Base-by-base conservation (phyloP, 257 asterid species). In the Striga asiatica region DNA sequence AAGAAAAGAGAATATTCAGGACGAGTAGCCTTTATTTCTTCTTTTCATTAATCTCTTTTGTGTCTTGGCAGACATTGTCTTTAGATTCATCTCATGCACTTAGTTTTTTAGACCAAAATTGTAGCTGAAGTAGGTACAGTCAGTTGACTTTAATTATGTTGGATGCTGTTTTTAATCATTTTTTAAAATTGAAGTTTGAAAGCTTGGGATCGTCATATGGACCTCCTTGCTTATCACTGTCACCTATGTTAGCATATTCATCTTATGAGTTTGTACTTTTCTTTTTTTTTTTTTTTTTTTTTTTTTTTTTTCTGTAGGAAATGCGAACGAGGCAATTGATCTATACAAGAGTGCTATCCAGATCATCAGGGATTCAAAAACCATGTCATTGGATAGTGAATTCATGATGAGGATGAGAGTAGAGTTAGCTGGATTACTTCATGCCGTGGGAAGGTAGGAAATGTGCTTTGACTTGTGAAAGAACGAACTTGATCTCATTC, bases 351-450 rank as follows among this genome's bases (percentile, higher is more conserved):
- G 61, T 18, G 82, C 93, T 59, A 70, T 84, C 67, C 62, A 60
- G 56, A 69, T 75, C 61, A 62, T 84, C 24, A 59, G 49, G 65
- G 78, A 74, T 38, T 81, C 95, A 42, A 67, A 68, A 59, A 48
- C 64, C 65, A 65, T 78, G 76, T 82, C 69, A 64, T 58, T 63
- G 39, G 82, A 80, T 57, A 84, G 81, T 23, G 50, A 61, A 49
- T 58, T 72, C 63, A 67, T 81, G 83, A 92, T 86, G 76, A 84
- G 75, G 85, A 74, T 87, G 78, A 81, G 92, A 64, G 67, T 76
- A 39, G 98, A 91, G 63, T 75, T 91, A 74, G 94, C 96, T 18
- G 98, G 87, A 73, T 65, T 91, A 60, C 95, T 91, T 67, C 98
- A 91, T 56, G 71, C 58, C 10, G 86, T 66, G 34, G 96, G 98